phyloP scores from a whole-genome alignment of 2,329 filamentous ascomycete genomes.

The Elsinoe ampelina region DNA sequence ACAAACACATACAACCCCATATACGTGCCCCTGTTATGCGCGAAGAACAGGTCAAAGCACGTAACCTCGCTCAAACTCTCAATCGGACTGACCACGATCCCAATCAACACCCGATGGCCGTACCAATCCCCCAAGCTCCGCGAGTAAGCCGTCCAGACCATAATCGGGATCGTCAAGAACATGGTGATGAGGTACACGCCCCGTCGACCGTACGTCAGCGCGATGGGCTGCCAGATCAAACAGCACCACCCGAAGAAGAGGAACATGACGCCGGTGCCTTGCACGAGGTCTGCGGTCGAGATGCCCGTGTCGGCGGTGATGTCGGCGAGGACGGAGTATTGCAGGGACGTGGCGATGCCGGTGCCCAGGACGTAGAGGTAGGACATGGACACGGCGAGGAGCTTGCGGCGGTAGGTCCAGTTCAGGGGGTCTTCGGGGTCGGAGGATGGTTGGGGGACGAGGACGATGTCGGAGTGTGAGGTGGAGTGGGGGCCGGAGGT shows the following conservation, averaged over 20 bases:
- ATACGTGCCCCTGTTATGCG: conserved; percentile 15
- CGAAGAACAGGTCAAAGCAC: conserved; percentile 16
- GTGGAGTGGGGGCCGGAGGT: not conserved
- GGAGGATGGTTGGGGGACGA: conserved; percentile 19
- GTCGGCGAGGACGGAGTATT: conserved; percentile 29
- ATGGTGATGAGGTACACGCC: conserved; percentile 21
- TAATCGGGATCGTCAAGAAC: conserved; percentile 17
- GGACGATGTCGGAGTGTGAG: conserved; percentile 17
- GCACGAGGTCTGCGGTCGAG: conserved; percentile 19
- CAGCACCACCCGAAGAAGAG: conserved; percentile 37
- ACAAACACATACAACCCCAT: conserved; percentile 27
- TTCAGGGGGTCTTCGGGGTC: conserved; percentile 21
- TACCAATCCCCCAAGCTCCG: conserved; percentile 16
- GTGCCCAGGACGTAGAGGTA: conserved; percentile 26
- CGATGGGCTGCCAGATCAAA: conserved; percentile 40
- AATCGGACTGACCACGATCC: conserved; percentile 21
- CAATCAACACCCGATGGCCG: conserved; percentile 24
- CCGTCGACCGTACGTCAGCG: conserved; percentile 34
- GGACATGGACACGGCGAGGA: conserved; percentile 17
- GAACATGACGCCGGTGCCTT: conserved; percentile 29
- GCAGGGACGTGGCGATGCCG: conserved; percentile 26
- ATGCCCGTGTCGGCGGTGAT: conserved; percentile 21
- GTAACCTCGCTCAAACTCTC: conserved; percentile 18
- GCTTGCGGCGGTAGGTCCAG: conserved; percentile 19
- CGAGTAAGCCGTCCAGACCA: conserved; percentile 19